Evolutionary conservation across 805 yeast species (phyloP).

Genomic region (Cyberlindnera sargentensis): DNA sequence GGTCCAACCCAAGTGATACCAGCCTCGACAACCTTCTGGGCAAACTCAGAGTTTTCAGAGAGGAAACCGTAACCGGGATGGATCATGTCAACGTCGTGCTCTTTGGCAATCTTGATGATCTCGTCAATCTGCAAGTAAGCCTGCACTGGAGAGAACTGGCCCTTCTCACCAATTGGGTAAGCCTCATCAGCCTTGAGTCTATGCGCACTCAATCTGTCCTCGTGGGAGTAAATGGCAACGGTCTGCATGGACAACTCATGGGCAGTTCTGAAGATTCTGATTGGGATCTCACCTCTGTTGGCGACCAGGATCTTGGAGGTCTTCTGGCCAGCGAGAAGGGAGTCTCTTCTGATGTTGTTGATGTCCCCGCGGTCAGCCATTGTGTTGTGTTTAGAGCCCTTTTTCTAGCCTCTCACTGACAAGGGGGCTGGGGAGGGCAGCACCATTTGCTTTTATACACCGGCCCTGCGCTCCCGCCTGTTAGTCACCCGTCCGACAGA

Average conservation of each 20-base stretch:
- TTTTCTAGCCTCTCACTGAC: no score
- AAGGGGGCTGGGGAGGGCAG: no score
- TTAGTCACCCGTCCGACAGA: no score
- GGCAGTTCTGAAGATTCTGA: conserved; percentile 91
- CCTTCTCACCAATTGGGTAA: conserved; percentile 82
- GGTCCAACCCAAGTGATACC: conserved; percentile 98
- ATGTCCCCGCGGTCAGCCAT: conserved; percentile 16
- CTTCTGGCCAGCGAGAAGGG: conserved; percentile 32
- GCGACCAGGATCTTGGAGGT: conserved; percentile 65
- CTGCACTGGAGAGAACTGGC: conserved; percentile 90
- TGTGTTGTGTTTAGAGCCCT: no score
- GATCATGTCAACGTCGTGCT: conserved; percentile 74
- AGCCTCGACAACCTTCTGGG: conserved; percentile 79
- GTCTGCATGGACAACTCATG: conserved; percentile 97
- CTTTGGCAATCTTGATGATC: conserved; percentile 77
- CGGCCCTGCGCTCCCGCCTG: no score
- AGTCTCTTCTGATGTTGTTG: conserved; percentile 32
- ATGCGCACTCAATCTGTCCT: conserved; percentile 92
- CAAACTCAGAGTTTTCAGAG: conserved; percentile 89
- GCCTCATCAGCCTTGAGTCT: conserved; percentile 92
- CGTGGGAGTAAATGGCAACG: conserved; percentile 94
- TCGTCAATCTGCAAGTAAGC: conserved; percentile 96
- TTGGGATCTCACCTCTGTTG: conserved; percentile 81
- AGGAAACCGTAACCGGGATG: conserved; percentile 92
- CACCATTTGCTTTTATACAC: no score